Percentiles rank a stretch among this genome's conserved stretches.
phyloP scores from a whole-genome alignment of 78 protist species.

The Salpingoeca rosetta region DNA sequence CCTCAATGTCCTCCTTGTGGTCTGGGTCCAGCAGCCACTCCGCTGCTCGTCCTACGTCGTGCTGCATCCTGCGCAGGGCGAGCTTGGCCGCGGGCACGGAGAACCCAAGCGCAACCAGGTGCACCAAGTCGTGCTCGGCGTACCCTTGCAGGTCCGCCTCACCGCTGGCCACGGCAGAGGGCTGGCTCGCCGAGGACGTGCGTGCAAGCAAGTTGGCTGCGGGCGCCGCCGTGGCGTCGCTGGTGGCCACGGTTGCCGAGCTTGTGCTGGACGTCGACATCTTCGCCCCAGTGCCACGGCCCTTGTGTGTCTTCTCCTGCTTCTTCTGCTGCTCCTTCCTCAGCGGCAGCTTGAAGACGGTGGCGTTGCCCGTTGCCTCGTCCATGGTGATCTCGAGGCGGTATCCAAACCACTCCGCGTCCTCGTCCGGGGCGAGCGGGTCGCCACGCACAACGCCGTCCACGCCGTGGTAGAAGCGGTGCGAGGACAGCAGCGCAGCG shows the following conservation, averaged over 20 bases:
- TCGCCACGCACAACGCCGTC: slow-evolving; percentile 30
- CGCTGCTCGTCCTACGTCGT: background rate
- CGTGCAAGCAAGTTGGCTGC: background rate
- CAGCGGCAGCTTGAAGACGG: background rate
- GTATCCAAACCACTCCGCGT: background rate
- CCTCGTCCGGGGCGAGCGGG: slow-evolving; percentile 4
- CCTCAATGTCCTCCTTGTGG: background rate
- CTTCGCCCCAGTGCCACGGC: too few relatives aligned
- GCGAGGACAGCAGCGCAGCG: background rate
- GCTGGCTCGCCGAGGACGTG: background rate
- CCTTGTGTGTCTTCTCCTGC: too few relatives aligned
- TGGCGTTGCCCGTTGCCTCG: background rate
- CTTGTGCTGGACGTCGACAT: too few relatives aligned
- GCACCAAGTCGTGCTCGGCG: background rate
- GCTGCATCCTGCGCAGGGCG: background rate
- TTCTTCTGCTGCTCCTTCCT: background rate
- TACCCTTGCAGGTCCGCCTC: too few relatives aligned
- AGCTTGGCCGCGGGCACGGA: background rate
- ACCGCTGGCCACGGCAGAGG: background rate
- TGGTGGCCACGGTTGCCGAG: background rate
- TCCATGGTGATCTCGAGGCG: background rate
- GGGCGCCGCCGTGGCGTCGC: background rate
- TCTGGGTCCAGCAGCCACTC: background rate
- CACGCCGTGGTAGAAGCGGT: slow-evolving; percentile 20
- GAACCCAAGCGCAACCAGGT: background rate